A percentile compares a stretch with the other conserved stretches of the same genome.
Evolutionary conservation across 2,329 filamentous ascomycete species (phyloP).

Genomic region (Pleomassaria siparia): DNA sequence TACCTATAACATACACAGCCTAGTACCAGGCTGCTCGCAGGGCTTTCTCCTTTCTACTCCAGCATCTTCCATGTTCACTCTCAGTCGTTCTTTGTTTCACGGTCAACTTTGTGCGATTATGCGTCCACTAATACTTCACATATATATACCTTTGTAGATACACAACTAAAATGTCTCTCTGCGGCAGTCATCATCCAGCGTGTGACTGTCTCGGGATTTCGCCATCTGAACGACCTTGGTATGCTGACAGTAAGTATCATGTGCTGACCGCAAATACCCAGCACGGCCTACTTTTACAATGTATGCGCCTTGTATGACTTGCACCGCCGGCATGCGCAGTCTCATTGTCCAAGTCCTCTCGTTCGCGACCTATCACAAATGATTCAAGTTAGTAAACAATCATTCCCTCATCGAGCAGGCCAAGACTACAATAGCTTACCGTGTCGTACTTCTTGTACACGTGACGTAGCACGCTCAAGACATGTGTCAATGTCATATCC

Average conservation of each 20-base stretch:
- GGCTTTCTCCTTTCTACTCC: not conserved
- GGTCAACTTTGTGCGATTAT: no score
- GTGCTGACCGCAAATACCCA: slow-evolving; percentile 1
- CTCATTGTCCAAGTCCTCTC: not conserved
- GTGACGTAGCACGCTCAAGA: slow-evolving; percentile 4
- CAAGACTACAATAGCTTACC: slow-evolving; percentile 9
- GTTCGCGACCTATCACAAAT: slow-evolving; percentile 3
- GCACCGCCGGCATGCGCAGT: not conserved
- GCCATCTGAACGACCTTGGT: slow-evolving; percentile 9
- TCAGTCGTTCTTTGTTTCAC: no score
- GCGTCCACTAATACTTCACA: no score
- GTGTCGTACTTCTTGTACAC: slow-evolving; percentile 13
- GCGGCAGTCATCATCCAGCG: no score
- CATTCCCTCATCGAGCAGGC: slow-evolving; percentile 8
- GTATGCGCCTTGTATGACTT: not conserved
- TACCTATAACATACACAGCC: no score
- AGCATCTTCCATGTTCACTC: no score
- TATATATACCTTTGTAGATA: no score
- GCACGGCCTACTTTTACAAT: slow-evolving; percentile 14
- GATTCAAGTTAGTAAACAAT: slow-evolving; percentile 15
- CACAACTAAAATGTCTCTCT: no score
- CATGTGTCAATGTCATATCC: slow-evolving; percentile 5
- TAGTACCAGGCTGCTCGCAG: no score
- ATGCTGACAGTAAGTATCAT: not conserved
- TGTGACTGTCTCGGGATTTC: no score